Percentiles rank a stretch among this genome's conserved stretches.
Evolutionary conservation across 2,329 filamentous ascomycete genomes (phyloP).

Genomic region (Trichoderma hamatum): DNA sequence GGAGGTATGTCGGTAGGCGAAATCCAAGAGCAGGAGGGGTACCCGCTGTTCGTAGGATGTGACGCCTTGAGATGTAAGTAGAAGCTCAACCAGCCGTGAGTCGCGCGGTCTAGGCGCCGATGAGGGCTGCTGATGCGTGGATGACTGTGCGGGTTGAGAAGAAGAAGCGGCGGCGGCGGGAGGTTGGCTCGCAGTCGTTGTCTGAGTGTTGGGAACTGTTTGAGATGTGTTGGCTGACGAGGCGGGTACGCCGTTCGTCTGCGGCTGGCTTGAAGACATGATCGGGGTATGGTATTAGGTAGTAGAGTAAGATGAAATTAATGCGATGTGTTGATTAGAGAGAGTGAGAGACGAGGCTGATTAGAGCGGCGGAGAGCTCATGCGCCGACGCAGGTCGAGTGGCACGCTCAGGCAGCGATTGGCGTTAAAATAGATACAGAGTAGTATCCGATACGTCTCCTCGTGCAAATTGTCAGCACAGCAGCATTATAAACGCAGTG

Average conservation of each 20-base stretch:
- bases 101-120: constrained; percentile 69
- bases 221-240: constrained; percentile 46
- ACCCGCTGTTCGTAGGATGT: constrained; percentile 81
- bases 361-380: not conserved
- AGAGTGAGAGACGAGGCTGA: not conserved
- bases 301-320: not conserved
- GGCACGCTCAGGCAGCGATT: not conserved
- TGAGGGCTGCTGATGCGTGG: constrained; percentile 36
- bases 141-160: constrained; percentile 29
- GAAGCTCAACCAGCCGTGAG: constrained; percentile 75
- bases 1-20: constrained; percentile 80
- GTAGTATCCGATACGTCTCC: not conserved
- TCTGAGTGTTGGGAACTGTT: constrained; percentile 43
- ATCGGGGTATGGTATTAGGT: not conserved
- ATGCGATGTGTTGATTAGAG: not conserved
- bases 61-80: constrained; percentile 78
- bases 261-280: constrained; percentile 48
- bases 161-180: constrained; percentile 31
- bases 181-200: constrained; percentile 37
- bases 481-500: not conserved
- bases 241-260: constrained; percentile 57
- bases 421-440: not conserved
- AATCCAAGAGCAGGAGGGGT: constrained; percentile 80
- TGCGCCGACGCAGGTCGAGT: not conserved
- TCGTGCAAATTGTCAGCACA: not conserved